Percentiles rank a stretch among this genome's conserved stretches.
Evolutionary conservation across 2,329 filamentous ascomycete species (phyloP).

Genomic region (Trichoderma aggressivum): DNA sequence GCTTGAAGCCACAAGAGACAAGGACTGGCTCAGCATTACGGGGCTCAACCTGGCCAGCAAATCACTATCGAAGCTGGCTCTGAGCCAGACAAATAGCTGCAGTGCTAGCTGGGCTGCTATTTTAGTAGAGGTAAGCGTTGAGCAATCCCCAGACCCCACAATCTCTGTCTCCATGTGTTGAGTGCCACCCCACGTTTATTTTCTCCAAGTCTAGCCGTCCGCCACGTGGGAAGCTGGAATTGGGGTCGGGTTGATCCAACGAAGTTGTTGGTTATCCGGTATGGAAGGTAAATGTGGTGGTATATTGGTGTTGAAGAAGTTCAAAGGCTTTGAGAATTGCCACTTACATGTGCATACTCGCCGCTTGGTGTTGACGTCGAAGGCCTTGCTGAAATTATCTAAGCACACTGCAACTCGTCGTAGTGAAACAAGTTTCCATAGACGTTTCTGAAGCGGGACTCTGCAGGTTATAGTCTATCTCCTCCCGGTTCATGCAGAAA

Average conservation of each 20-base stretch:
- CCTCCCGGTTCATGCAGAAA: neutral
- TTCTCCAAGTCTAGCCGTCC: neutral
- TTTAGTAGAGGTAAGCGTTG: neutral
- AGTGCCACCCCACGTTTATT: neutral
- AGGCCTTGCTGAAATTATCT: neutral
- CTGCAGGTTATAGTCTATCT: neutral
- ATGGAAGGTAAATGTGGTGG: neutral
- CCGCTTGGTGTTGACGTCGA: neutral
- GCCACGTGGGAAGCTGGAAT: neutral
- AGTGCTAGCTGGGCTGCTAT: neutral
- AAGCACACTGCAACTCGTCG: neutral
- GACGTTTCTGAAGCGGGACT: neutral
- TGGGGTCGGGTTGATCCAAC: neutral
- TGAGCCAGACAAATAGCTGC: neutral
- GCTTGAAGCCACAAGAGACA: neutral
- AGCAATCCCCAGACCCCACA: neutral
- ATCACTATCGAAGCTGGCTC: neutral
- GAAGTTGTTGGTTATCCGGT: neutral
- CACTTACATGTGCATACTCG: neutral
- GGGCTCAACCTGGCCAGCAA: neutral
- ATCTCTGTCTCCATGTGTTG: neutral
- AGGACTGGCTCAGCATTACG: neutral
- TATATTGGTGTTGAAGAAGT: neutral
- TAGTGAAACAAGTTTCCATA: neutral
- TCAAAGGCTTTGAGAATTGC: neutral